phyloP scores from a whole-genome alignment of 164 flowering plant genomes.

The Echeveria elegans region DNA sequence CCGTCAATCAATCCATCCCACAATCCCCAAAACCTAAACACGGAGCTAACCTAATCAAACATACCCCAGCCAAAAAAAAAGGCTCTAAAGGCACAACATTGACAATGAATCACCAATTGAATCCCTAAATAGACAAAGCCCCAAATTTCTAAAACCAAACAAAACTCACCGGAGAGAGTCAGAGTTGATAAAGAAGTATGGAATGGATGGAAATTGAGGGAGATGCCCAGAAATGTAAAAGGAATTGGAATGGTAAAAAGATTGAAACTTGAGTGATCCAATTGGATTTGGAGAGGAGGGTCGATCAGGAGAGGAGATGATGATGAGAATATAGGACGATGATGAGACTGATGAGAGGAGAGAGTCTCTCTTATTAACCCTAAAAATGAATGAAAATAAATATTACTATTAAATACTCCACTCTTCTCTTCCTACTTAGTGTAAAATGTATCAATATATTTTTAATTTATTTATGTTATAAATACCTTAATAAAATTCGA shows the following conservation, averaged over 20 bases:
- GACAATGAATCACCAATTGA: background rate
- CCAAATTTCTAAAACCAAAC: background rate
- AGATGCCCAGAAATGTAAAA: constrained; percentile 5
- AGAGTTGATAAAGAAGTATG: background rate
- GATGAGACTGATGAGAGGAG: background rate
- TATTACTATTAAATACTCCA: background rate
- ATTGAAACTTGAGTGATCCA: background rate
- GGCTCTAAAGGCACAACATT: background rate
- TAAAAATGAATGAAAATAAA: constrained; percentile 1
- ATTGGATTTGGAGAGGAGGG: background rate
- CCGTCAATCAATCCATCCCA: background rate
- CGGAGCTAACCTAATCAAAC: background rate
- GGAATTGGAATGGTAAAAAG: background rate
- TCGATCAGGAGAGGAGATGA: background rate
- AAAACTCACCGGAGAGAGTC: constrained; percentile 5
- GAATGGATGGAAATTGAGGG: background rate
- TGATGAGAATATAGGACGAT: constrained; percentile 1
- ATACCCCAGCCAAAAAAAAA: background rate
- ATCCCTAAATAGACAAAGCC: background rate
- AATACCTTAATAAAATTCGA: no score
- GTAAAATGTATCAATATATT: no score
- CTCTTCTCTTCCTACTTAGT: no score
- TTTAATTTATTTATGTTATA: no score
- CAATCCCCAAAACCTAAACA: background rate
- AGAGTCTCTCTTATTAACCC: constrained; percentile 5